These are phyloP conservation scores for Bombardia bombarda DNA, from an alignment of 495 filamentous ascomycete species.

Conservation along the genomic window DNA sequence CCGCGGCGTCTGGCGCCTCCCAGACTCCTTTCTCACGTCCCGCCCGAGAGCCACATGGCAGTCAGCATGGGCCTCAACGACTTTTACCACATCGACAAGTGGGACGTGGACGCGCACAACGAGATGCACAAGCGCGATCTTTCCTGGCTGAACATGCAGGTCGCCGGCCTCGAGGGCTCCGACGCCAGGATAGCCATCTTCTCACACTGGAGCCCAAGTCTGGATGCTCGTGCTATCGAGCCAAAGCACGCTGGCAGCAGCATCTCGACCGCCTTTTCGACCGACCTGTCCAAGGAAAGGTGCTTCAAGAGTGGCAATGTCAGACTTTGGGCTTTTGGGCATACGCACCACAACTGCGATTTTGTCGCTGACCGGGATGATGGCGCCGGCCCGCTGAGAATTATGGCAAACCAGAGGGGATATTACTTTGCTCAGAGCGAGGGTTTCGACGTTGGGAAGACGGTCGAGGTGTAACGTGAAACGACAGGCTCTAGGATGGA, in stretches of 20 bases:
- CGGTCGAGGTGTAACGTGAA: not conserved
- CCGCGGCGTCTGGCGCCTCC: conserved; percentile 31
- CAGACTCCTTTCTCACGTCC: conserved; percentile 33
- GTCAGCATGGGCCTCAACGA: conserved; percentile 36
- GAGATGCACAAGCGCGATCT: conserved; percentile 34
- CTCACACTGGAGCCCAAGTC: conserved; percentile 46
- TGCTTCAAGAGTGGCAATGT: conserved; percentile 41
- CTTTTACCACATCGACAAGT: conserved; percentile 38
- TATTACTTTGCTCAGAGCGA: not conserved
- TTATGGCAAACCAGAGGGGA: conserved; percentile 6
- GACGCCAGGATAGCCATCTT: conserved; percentile 39
- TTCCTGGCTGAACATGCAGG: conserved; percentile 42
- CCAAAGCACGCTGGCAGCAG: conserved; percentile 32
- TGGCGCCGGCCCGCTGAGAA: not conserved
- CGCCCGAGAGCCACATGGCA: conserved; percentile 13
- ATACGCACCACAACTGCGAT: conserved; percentile 48
- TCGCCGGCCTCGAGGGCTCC: conserved; percentile 24
- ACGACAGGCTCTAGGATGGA: no score
- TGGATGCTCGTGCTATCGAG: conserved; percentile 27
- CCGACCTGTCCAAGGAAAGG: conserved; percentile 33
- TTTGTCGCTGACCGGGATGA: not conserved
- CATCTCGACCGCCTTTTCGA: conserved; percentile 36
- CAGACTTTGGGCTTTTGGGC: conserved; percentile 48
- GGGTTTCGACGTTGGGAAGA: conserved; percentile 1
- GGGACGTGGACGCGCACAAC: conserved; percentile 38